Conservation (phyloP, 345 rosid genomes). For the Populus nigra region DNA sequence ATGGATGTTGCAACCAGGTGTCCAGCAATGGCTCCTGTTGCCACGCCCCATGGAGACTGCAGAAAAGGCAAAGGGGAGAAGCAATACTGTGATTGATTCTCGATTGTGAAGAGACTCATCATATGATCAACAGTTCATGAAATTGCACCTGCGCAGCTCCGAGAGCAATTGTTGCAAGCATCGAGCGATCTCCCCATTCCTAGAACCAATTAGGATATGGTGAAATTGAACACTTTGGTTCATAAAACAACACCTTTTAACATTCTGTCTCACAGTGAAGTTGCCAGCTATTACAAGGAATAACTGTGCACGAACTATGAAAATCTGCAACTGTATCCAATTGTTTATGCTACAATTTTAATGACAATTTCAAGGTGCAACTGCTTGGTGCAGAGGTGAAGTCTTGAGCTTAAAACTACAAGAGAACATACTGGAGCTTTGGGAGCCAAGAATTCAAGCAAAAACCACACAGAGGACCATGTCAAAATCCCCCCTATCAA, state of each 20-base stretch:
- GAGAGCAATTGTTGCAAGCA: conserved; percentile 98
- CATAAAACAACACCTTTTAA: background rate
- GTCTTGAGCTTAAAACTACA: background rate
- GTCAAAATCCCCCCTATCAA: background rate
- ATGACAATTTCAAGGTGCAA: background rate
- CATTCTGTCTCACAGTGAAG: background rate
- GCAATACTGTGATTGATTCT: background rate
- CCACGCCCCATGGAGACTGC: conserved; percentile 97
- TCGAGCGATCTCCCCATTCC: conserved; percentile 99
- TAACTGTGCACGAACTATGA: background rate
- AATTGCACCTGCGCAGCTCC: conserved; percentile 84
- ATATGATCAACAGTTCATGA: background rate
- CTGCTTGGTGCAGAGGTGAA: background rate
- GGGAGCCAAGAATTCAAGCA: background rate
- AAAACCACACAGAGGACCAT: background rate
- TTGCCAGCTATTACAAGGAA: background rate
- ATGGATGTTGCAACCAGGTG: conserved; percentile 80
- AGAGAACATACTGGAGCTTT: background rate
- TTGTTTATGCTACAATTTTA: background rate
- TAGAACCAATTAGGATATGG: conserved; percentile 19
- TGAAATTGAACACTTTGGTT: background rate
- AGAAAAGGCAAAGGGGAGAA: background rate
- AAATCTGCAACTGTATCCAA: background rate
- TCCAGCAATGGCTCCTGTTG: conserved; percentile 93
- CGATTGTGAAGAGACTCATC: background rate